These are phyloP conservation scores for Zymoseptoria crescenta DNA, from an alignment of 2,329 filamentous ascomycete species.

Conservation along the genomic window DNA sequence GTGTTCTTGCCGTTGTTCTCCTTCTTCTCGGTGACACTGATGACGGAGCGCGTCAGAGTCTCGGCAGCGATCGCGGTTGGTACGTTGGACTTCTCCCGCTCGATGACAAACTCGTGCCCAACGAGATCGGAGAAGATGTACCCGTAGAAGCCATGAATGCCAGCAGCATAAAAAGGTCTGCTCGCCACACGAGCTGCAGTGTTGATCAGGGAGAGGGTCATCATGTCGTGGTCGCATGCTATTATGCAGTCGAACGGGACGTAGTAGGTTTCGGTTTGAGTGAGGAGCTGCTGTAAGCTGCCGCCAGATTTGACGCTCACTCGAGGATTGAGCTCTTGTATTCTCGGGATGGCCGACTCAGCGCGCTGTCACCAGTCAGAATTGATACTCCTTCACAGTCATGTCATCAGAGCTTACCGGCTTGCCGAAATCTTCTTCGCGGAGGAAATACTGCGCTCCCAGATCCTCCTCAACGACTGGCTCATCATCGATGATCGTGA, in stretches of 20 bases:
- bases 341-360: slow-evolving; percentile 65
- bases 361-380: slow-evolving; percentile 52
- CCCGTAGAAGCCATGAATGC: slow-evolving; percentile 82
- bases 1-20: slow-evolving; percentile 58
- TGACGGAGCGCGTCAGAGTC: slow-evolving; percentile 67
- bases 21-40: slow-evolving; percentile 62
- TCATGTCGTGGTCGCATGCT: slow-evolving; percentile 76
- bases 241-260: slow-evolving; percentile 75
- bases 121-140: slow-evolving; percentile 93
- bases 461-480: slow-evolving; percentile 70
- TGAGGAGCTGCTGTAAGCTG: slow-evolving; percentile 52
- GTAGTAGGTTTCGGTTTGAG: slow-evolving; percentile 71
- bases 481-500: slow-evolving; percentile 80
- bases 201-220: slow-evolving; percentile 71
- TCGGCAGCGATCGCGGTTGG: slow-evolving; percentile 49
- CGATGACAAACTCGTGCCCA: slow-evolving; percentile 79
- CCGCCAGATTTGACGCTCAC: slow-evolving; percentile 55
- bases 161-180: slow-evolving; percentile 81
- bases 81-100: slow-evolving; percentile 74
- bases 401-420: slow-evolving; percentile 46
- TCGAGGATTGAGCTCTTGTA: slow-evolving; percentile 82
- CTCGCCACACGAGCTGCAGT: slow-evolving; percentile 71
- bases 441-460: slow-evolving; percentile 62
- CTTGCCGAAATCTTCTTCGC: slow-evolving; percentile 62
- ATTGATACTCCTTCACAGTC: background rate